Base-by-base conservation (phyloP, 1,284 basidiomycete species). In the Fomitiporia mediterranea region DNA sequence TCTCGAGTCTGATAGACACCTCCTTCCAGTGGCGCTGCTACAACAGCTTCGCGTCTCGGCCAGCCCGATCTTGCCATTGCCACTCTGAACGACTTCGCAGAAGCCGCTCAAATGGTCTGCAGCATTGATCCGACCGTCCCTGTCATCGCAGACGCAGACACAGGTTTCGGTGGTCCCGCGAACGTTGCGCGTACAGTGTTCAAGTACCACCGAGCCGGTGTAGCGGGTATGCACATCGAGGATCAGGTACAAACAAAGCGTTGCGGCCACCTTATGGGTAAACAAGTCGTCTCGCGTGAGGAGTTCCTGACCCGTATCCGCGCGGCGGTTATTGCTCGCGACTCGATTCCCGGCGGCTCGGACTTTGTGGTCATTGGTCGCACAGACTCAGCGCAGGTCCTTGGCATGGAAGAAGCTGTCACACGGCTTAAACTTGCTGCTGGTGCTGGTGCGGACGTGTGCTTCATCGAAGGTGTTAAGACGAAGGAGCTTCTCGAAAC, bases 211-310 rank as follows among this genome's bases (percentile, higher is more conserved):
- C 77, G 79, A 39, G 81, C 84, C 1, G 89, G 89, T 23, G 82
- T 91, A 32, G 89, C 89, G 4, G 89, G 74, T 0, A 72, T 89
- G 63, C 89, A 91, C 68, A 89, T 91, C 46, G 89, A 91, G 67
- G 89, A 91, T 66, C 89, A 91, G 69, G 86, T 90, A 2, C 83
- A 89, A 66, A 88, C 86, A 4, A 91, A 91, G 69, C 83, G 89
- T 55, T 91, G 89, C 63, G 89, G 89, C 1, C 89, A 91, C 67
- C 72, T 91, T 37, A 77, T 87, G 67, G 89, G 89, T 50, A 91
- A 91, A 68, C 84, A 89, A 58, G 80, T 91, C 63, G 89, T 91
- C 43, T 84, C 85, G 1, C 78, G 83, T 8, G 85, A 86, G 62
- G 87, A 89, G 64, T 91, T 89, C 61, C 54, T 89, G 34, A 82